Conservation (phyloP, 2,329 filamentous ascomycete genomes). For the Aspergillus ochraceus region DNA sequence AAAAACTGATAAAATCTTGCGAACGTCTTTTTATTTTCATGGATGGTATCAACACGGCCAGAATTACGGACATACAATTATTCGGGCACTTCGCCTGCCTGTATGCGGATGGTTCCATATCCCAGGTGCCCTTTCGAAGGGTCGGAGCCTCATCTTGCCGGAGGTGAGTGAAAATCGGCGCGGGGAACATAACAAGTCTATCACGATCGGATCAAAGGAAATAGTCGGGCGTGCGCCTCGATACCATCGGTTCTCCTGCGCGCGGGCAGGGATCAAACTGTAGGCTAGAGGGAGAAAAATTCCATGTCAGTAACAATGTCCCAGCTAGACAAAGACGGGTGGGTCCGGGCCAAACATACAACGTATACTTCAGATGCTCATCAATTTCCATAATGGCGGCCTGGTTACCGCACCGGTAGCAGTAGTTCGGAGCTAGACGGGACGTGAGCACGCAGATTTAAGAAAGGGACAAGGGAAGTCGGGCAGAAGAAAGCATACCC, state of each 20-base stretch:
- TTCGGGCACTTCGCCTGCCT: conserved; percentile 27
- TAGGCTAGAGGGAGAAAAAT: conserved; percentile 61
- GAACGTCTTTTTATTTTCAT: conserved; percentile 41
- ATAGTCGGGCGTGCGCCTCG: conserved; percentile 94
- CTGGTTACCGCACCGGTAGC: conserved; percentile 98
- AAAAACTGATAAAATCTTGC: conserved; percentile 12
- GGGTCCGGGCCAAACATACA: conserved; percentile 63
- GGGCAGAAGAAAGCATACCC: conserved; percentile 53
- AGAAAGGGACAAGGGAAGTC: not conserved
- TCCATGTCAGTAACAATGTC: not conserved
- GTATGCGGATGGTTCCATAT: conserved; percentile 28
- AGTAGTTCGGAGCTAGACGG: conserved; percentile 77
- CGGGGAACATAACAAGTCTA: conserved; percentile 26
- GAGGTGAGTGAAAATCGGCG: conserved; percentile 17
- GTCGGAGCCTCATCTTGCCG: conserved; percentile 20
- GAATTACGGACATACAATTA: conserved; percentile 38
- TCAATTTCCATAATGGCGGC: conserved; percentile 99
- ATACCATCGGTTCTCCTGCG: conserved; percentile 98
- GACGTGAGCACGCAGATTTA: conserved; percentile 23
- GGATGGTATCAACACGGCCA: conserved; percentile 42
- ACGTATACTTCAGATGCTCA: conserved; percentile 98
- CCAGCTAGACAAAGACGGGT: not conserved
- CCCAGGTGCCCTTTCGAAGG: conserved; percentile 29
- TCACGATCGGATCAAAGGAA: conserved; percentile 69
- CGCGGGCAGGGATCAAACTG: conserved; percentile 98